Evolutionary conservation across 805 yeast genomes (phyloP).

Genomic region (Yarrowia osloensis): DNA sequence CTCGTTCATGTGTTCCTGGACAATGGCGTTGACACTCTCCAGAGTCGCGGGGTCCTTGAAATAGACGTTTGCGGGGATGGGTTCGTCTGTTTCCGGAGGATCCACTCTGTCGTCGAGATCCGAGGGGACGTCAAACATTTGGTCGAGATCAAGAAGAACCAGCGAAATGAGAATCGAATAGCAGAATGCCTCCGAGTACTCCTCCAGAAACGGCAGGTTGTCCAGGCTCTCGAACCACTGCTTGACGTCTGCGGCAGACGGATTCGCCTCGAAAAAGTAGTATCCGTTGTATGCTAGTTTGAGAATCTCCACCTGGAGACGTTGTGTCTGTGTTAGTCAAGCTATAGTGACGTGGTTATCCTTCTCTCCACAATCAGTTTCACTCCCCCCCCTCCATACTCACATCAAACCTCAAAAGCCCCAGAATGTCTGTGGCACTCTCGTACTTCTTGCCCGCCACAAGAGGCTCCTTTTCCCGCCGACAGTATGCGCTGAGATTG

Average conservation of each 20-base stretch:
- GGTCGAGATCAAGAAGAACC: conserved; percentile 39
- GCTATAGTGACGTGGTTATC: too few species aligned
- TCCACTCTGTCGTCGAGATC: conserved; percentile 18
- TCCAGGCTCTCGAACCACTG: conserved; percentile 18
- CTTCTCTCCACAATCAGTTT: background rate
- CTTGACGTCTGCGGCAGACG: background rate
- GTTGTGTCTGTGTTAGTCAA: conserved; percentile 14
- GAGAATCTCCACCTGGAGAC: background rate
- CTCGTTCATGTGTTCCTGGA: conserved; percentile 29
- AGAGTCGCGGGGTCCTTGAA: conserved; percentile 35
- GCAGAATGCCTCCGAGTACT: background rate
- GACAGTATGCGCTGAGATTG: background rate
- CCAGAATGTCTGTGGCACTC: background rate
- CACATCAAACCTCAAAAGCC: conserved; percentile 1
- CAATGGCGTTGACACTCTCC: conserved; percentile 33
- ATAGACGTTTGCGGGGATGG: conserved; percentile 1
- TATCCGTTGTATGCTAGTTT: conserved; percentile 3
- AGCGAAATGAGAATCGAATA: conserved; percentile 33
- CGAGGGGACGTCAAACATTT: conserved; percentile 35
- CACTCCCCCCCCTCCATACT: background rate
- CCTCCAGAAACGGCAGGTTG: background rate
- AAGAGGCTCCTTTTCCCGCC: conserved; percentile 15
- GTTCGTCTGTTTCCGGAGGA: background rate
- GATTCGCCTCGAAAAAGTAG: conserved; percentile 5
- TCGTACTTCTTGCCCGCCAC: conserved; percentile 11